These are phyloP conservation scores for Whalleya microplaca DNA, from an alignment of 2,329 filamentous ascomycete species.

Conservation along the genomic window DNA sequence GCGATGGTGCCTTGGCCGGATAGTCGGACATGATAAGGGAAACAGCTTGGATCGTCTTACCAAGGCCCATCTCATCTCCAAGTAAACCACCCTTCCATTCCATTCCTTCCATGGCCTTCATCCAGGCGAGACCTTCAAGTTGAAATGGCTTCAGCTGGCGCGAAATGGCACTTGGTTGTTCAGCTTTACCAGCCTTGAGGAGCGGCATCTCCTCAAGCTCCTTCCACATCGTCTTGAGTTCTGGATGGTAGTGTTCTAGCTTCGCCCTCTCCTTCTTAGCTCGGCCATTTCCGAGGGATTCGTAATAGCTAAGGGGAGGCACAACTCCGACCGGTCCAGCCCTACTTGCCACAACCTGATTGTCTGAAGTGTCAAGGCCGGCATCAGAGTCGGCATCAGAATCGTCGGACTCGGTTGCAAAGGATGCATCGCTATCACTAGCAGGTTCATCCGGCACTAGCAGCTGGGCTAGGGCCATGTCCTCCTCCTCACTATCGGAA, in stretches of 20 bases:
- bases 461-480: not conserved
- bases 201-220: constrained; percentile 70
- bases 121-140: constrained; percentile 91
- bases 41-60: constrained; percentile 97
- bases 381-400: constrained; percentile 9
- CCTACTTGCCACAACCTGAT: constrained; percentile 8
- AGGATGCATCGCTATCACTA: constrained; percentile 27
- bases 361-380: constrained; percentile 6
- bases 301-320: too few species aligned
- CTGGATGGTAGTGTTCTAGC: constrained; percentile 77
- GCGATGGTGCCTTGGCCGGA: constrained; percentile 77
- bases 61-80: constrained; percentile 98
- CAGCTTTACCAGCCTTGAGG: constrained; percentile 64
- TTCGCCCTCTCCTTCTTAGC: constrained; percentile 60
- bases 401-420: constrained; percentile 12
- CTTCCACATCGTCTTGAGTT: constrained; percentile 83
- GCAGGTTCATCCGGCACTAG: constrained; percentile 17
- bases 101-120: constrained; percentile 85
- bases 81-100: constrained; percentile 87
- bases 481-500: constrained; percentile 5
- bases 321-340: not conserved
- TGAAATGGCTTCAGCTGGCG: constrained; percentile 92
- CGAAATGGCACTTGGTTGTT: constrained; percentile 77
- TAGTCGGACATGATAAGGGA: constrained; percentile 98
- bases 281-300: constrained; percentile 16